Evolutionary conservation across 73 alveolate species (phyloP), one percentile per base, ranked within the genome.

Genomic region (Symbiodinium natans): DNA sequence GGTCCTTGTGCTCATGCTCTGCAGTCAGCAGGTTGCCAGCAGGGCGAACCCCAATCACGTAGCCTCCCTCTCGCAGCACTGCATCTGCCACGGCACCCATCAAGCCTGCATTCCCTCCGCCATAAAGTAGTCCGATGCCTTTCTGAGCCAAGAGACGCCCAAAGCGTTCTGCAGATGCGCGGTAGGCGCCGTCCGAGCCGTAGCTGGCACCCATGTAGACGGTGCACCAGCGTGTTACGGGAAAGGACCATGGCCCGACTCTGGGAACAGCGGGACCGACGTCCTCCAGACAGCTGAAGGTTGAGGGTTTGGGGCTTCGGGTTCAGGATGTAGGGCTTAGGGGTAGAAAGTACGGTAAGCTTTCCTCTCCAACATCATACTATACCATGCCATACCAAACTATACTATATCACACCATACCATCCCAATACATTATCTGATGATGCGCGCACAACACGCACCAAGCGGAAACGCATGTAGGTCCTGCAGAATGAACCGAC

Each of bases 71-170:
- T 27, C 36, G 10, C 31, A 63, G 77, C 77, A 63, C 77, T 21
- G 77, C 77, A 63, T 63, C 77, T 15, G 77, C 77, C 77, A 63
- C 77, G 10, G 34, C 77, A 27, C 77, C 77, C 77, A 63, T 63
- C 31, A 63, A 27, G 13, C 77, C 77, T 27, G 77, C 77, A 63
- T 63, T 63, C 19, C 77, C 77, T 15, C 77, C 77, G 77, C 77
- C 77, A 19, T 63, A 63, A 23, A 63, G 10, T 34, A 63, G 34
- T 25, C 77, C 77, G 36, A 63, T 27, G 31, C 77, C 77, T 11
- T 2, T 63, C 77, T 27, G 77, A 27, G 77, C 77, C 34, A 63
- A 27, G 77, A 63, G 77, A 63, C 77, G 77, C 31, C 77, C 77
- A 63, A 63, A 63, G 31, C 25, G 31, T 27, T 63, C 34, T 31